Evolutionary conservation across 352 stramenopile genomes (phyloP).

Genomic region (Globisporangium spinosum): DNA sequence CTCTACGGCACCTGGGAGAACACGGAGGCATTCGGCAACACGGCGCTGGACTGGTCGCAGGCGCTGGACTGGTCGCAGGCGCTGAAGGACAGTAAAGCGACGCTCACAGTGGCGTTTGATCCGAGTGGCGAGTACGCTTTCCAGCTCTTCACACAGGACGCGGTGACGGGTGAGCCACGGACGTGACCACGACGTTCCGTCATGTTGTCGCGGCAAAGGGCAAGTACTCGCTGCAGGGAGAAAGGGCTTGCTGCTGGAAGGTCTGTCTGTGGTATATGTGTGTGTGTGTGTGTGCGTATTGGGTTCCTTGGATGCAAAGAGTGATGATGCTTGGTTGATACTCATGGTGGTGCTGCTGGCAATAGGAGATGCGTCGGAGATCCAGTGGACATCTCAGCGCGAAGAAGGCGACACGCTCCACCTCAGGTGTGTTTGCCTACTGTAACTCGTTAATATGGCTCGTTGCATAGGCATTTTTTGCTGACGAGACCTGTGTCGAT

Average conservation of each 20-base stretch:
- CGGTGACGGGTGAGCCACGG: constrained; percentile 19
- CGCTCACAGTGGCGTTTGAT: constrained; percentile 42
- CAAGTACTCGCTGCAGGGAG: constrained; percentile 29
- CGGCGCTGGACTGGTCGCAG: constrained; percentile 69
- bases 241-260: constrained; percentile 32
- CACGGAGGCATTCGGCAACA: constrained; percentile 77
- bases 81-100: constrained; percentile 44
- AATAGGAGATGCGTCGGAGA: constrained; percentile 47
- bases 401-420: constrained; percentile 64
- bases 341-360: neutral
- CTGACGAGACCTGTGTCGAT: neutral
- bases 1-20: constrained; percentile 48
- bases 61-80: constrained; percentile 71
- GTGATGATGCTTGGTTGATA: no score
- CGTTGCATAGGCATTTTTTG: neutral
- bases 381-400: constrained; percentile 63
- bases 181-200: constrained; percentile 50
- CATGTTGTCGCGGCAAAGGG: constrained; percentile 50
- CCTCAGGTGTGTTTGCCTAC: constrained; percentile 30
- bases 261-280: neutral
- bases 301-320: no score
- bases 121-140: constrained; percentile 37
- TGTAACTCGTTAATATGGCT: neutral
- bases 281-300: neutral
- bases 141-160: constrained; percentile 24